These are phyloP conservation scores for Escovopsis weberi DNA, from an alignment of 2,329 filamentous ascomycete genomes.

Conservation along the genomic window DNA sequence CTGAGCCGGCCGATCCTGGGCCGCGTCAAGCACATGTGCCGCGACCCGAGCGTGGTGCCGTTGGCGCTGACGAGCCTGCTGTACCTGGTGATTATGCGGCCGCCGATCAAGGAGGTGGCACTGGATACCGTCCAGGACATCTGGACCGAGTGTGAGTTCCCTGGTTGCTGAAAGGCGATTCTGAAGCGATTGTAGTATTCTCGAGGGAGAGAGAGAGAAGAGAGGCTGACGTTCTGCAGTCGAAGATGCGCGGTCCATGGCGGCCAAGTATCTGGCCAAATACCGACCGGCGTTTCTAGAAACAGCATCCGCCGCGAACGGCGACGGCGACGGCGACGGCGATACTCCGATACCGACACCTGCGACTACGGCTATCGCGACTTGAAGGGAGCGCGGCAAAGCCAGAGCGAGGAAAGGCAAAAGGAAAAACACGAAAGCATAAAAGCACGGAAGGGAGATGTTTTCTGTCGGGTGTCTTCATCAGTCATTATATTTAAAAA, in stretches of 20 bases:
- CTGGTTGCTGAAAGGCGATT: no score
- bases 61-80: constrained; percentile 50
- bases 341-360: constrained; percentile 5
- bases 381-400: constrained; percentile 11
- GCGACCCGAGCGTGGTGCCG: constrained; percentile 49
- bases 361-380: constrained; percentile 16
- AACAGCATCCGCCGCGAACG: constrained; percentile 10
- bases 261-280: constrained; percentile 46
- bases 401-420: neutral
- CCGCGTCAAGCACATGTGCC: constrained; percentile 53
- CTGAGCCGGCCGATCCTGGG: constrained; percentile 58
- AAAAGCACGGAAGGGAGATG: neutral
- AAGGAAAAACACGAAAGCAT: neutral
- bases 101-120: constrained; percentile 47
- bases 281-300: constrained; percentile 41
- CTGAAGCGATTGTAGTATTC: no score
- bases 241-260: constrained; percentile 48
- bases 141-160: constrained; percentile 47
- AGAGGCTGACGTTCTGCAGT: constrained; percentile 21
- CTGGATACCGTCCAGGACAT: constrained; percentile 52
- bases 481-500: no score
- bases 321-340: constrained; percentile 8
- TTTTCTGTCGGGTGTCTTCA: no score
- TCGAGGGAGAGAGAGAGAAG: no score
- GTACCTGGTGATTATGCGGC: constrained; percentile 54